Evolutionary conservation across 1,284 basidiomycete species (phyloP).

Genomic region (Inonotus hispidus): DNA sequence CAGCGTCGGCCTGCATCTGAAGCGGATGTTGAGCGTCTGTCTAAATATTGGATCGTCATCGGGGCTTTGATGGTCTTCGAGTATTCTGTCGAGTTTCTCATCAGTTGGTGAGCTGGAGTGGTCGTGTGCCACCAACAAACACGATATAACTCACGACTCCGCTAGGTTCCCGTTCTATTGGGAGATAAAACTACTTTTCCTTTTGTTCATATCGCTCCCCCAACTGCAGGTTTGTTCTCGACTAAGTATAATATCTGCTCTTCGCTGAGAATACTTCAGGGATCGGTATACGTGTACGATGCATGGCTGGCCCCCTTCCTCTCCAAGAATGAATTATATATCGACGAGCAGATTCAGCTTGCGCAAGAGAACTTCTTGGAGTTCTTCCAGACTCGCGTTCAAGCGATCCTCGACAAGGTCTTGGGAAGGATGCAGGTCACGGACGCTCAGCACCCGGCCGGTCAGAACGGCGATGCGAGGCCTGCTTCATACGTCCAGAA

Average conservation of each 20-base stretch:
- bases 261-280: slow-evolving; percentile 37
- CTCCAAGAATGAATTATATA: slow-evolving; percentile 54
- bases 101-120: slow-evolving; percentile 55
- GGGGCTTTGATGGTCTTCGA: slow-evolving; percentile 63
- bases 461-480: slow-evolving; percentile 10
- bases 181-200: slow-evolving; percentile 62
- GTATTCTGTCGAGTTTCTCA: slow-evolving; percentile 59
- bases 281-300: slow-evolving; percentile 67
- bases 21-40: slow-evolving; percentile 51
- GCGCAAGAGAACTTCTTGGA: slow-evolving; percentile 46
- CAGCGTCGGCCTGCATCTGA: slow-evolving; percentile 52
- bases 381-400: slow-evolving; percentile 43
- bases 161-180: slow-evolving; percentile 77
- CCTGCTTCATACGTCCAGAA: slow-evolving; percentile 3
- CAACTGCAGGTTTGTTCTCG: slow-evolving; percentile 58
- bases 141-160: slow-evolving; percentile 27
- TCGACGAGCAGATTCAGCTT: slow-evolving; percentile 58
- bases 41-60: slow-evolving; percentile 62
- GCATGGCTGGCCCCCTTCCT: slow-evolving; percentile 65
- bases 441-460: slow-evolving; percentile 16
- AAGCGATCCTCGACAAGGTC: slow-evolving; percentile 39
- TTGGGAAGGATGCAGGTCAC: slow-evolving; percentile 19
- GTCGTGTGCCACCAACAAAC: slow-evolving; percentile 32
- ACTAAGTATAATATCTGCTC: not conserved
- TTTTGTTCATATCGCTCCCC: slow-evolving; percentile 70